Base-by-base conservation (phyloP, 352 stramenopile species). In the Pythium pectinolyticum region DNA sequence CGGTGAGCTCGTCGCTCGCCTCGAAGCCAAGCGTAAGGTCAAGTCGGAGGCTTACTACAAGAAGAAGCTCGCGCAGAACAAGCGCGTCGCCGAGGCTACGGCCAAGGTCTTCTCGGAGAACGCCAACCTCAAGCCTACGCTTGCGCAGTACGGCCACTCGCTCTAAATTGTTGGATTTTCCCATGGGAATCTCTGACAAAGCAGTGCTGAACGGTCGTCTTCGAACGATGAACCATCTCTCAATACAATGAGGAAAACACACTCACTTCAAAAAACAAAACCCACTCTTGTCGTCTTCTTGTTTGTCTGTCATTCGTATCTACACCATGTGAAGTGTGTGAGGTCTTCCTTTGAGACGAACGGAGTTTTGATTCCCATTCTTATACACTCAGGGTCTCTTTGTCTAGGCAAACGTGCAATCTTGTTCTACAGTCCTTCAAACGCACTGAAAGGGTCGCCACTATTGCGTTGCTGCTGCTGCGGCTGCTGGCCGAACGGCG, bases 31-130 rank as follows among this genome's bases (percentile, higher is more conserved):
- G 86, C 86, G 89, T 77, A 84, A 95, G 65, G 71, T 97, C 92
- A 98, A 91, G 82, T 94, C 91, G 61, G 95, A 98, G 69, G 96
- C 95, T 67, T 99, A 95, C 84, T 99, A 98, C 89, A 94, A 97
- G 79, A 95, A 98, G 78, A 99, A 99, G 89, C 70, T 92, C 32
- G 85, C 84, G 41, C 83, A 94, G 78, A 67, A 76, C 68, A 99
- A 98, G 90, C 94, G 87, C 60, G 75, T 84, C 53, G 77, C 72
- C 64, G 84, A 92, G 56, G 81, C 94, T 45, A 90, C 90, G 66
- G 80, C 82, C 75, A 97, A 98, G 87, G 95, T 97, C 39, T 89
- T 82, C 61, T 56, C 78, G 67, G 84, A 92, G 61, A 86, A 94
- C 75, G 77, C 79, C 60, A 84, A 90, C 72, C 82, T 94, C 74